phyloP scores from a whole-genome alignment of 257 asterid genomes.

The Knoxia roxburghii region DNA sequence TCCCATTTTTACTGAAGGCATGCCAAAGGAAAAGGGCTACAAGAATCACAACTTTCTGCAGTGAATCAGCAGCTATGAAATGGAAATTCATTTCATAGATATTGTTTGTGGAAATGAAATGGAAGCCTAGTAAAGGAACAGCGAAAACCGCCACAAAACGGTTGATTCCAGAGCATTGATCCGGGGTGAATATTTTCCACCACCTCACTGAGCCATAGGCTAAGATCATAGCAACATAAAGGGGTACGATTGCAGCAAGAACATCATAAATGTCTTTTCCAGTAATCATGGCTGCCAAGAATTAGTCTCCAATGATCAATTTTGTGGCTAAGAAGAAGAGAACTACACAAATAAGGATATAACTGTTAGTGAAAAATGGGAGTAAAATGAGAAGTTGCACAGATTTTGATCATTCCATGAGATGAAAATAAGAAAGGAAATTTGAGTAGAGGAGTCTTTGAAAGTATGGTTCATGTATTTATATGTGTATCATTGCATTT shows the following conservation, averaged over 20 bases:
- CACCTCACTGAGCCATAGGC: conserved; percentile 83
- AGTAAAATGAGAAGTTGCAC: not conserved
- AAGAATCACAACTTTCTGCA: conserved; percentile 72
- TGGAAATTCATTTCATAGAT: conserved; percentile 78
- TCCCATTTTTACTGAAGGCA: conserved; percentile 45
- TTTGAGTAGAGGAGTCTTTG: not conserved
- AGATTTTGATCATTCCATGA: not conserved
- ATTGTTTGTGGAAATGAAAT: conserved; percentile 76
- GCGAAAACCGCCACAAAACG: conserved; percentile 95
- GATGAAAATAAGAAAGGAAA: not conserved
- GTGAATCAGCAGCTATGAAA: conserved; percentile 81
- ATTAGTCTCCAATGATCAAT: not conserved
- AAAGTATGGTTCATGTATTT: not conserved
- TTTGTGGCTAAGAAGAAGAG: not conserved
- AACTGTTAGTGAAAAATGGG: not conserved
- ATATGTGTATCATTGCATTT: not conserved
- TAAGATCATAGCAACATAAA: conserved; percentile 77
- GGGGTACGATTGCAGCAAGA: conserved; percentile 70
- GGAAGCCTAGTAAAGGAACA: conserved; percentile 76
- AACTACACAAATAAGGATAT: not conserved
- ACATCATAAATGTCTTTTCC: conserved; percentile 86
- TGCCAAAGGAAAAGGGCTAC: conserved; percentile 67
- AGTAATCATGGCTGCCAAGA: conserved; percentile 41
- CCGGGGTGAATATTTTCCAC: conserved; percentile 96
- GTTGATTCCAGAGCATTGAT: conserved; percentile 88